phyloP scores from a whole-genome alignment of 1,284 basidiomycete species.

The Salmacisia buchloeana region DNA sequence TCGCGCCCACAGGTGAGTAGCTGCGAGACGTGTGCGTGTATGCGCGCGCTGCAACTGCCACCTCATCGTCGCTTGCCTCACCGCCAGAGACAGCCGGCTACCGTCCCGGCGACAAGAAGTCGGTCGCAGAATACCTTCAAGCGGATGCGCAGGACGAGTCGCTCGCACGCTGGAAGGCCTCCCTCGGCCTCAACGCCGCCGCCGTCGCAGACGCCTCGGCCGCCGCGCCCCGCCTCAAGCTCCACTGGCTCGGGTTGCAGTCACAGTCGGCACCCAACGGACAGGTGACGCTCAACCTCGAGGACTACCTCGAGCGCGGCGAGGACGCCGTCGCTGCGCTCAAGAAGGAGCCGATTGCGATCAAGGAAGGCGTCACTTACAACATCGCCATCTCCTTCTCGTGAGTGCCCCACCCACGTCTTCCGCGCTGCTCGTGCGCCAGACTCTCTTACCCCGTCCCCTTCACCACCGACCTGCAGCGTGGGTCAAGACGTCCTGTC shows the following conservation, averaged over 20 bases:
- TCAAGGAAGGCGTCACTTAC: conserved; percentile 59
- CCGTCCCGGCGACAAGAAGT: conserved; percentile 52
- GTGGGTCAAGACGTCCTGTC: conserved; percentile 75
- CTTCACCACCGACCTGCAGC: conserved; percentile 4
- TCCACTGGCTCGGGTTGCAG: conserved; percentile 1
- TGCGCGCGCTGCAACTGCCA: neutral
- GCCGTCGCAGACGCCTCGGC: conserved; percentile 41
- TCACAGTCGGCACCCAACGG: neutral
- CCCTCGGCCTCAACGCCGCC: conserved; percentile 67
- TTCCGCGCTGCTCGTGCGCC: neutral
- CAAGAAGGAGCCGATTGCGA: conserved; percentile 60
- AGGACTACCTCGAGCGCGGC: conserved; percentile 41
- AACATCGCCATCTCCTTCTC: conserved; percentile 76
- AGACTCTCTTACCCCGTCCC: neutral
- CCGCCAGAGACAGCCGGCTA: conserved; percentile 48
- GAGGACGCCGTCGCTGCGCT: conserved; percentile 52
- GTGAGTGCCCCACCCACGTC: conserved; percentile 51
- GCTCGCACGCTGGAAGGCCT: conserved; percentile 76
- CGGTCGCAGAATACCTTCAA: conserved; percentile 56
- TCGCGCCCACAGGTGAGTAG: conserved; percentile 29
- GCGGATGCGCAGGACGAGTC: conserved; percentile 81
- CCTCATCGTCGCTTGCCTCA: neutral
- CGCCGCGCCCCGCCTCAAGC: neutral
- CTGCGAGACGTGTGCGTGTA: neutral
- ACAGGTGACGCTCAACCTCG: conserved; percentile 50